Evolutionary conservation across 2,329 filamentous ascomycete genomes (phyloP).

Genomic region (Neofusicoccum sp.): DNA sequence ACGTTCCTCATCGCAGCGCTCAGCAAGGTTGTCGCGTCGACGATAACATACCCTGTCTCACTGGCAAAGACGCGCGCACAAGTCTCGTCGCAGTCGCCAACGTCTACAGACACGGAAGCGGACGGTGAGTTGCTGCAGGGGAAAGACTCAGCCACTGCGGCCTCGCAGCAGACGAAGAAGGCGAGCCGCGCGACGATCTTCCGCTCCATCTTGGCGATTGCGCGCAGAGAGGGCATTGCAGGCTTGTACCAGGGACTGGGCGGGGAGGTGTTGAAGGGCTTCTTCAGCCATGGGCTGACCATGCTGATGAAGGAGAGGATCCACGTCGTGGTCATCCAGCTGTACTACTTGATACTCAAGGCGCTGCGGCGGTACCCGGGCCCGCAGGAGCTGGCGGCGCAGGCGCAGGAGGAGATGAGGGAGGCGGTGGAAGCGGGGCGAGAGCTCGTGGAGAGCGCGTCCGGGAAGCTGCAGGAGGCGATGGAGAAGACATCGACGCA

Average conservation of each 20-base stretch:
- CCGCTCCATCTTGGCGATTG: constrained; percentile 58
- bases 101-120: background rate
- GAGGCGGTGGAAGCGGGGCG: constrained; percentile 29
- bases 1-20: constrained; percentile 70
- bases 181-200: constrained; percentile 56
- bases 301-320: constrained; percentile 83
- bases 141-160: constrained; percentile 16
- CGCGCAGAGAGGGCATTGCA: constrained; percentile 61
- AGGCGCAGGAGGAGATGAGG: constrained; percentile 27
- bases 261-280: constrained; percentile 76
- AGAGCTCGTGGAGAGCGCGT: constrained; percentile 29
- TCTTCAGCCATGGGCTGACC: constrained; percentile 81
- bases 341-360: constrained; percentile 66
- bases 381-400: constrained; percentile 37
- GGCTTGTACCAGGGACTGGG: constrained; percentile 74
- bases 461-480: constrained; percentile 28
- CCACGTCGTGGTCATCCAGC: constrained; percentile 67
- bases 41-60: constrained; percentile 80
- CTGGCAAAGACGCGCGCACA: constrained; percentile 80
- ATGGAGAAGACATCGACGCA: constrained; percentile 29
- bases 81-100: constrained; percentile 47
- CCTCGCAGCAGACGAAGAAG: constrained; percentile 25
- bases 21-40: constrained; percentile 74
- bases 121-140: background rate
- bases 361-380: constrained; percentile 41